These are phyloP conservation scores for Pleurotus djamor DNA, from an alignment of 768 basidiomycete species.

Conservation along the genomic window DNA sequence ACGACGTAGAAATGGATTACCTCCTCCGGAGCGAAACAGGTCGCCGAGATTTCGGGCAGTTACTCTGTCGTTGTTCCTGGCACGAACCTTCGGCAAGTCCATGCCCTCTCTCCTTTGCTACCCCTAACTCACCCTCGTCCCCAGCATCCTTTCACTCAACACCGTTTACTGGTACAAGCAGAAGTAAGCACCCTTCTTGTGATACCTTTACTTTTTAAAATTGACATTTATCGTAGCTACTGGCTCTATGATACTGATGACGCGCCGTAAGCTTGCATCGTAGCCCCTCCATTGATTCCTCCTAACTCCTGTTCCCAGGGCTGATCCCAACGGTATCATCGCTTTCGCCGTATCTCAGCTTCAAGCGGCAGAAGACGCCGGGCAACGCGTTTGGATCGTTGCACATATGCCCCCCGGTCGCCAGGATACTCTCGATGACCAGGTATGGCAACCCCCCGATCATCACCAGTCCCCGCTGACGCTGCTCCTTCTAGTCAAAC, in stretches of 20 bases:
- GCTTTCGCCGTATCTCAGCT: slow-evolving; percentile 51
- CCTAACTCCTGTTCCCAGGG: slow-evolving; percentile 6
- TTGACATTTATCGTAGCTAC: slow-evolving; percentile 31
- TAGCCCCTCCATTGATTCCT: slow-evolving; percentile 12
- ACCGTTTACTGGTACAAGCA: slow-evolving; percentile 61
- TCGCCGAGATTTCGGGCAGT: slow-evolving; percentile 49
- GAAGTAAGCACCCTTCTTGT: slow-evolving; percentile 33
- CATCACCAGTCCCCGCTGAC: background rate
- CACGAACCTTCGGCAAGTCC: slow-evolving; percentile 42
- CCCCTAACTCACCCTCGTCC: background rate
- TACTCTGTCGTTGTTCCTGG: slow-evolving; percentile 48
- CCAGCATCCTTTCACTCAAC: slow-evolving; percentile 58
- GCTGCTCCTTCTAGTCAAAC: slow-evolving; percentile 39
- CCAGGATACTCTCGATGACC: slow-evolving; percentile 46
- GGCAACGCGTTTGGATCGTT: slow-evolving; percentile 61
- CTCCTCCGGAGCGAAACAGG: slow-evolving; percentile 35
- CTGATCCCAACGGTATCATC: slow-evolving; percentile 62
- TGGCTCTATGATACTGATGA: slow-evolving; percentile 58
- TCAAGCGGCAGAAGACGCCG: slow-evolving; percentile 57
- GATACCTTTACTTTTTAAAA: background rate
- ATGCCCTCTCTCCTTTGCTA: background rate
- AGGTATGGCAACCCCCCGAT: slow-evolving; percentile 26
- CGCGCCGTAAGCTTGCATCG: slow-evolving; percentile 28
- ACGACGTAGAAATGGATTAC: slow-evolving; percentile 42
- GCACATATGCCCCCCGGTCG: slow-evolving; percentile 57